These are phyloP conservation scores for Mrakia hoshinonis DNA, from an alignment of 768 basidiomycete species.

Conservation along the genomic window DNA sequence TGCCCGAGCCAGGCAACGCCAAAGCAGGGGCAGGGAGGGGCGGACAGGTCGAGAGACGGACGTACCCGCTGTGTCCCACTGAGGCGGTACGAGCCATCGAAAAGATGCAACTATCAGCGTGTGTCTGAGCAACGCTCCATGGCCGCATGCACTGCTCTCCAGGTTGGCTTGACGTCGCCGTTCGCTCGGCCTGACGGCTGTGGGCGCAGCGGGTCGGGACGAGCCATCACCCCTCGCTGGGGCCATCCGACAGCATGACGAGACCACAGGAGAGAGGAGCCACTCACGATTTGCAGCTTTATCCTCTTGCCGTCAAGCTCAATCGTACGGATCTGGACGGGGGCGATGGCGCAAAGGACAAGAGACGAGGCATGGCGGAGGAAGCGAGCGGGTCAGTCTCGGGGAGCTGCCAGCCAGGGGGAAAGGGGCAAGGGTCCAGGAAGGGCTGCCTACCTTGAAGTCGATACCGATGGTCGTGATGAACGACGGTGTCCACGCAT, in stretches of 20 bases:
- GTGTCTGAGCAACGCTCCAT: not conserved
- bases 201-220: not conserved
- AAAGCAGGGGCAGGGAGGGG: not conserved
- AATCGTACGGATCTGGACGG: slow-evolving; percentile 73
- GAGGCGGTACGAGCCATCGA: not conserved
- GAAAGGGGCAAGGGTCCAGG: not conserved
- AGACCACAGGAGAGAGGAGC: not conserved
- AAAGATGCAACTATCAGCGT: no score
- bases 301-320: slow-evolving; percentile 96
- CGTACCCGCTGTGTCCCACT: slow-evolving; percentile 25
- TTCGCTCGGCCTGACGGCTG: no score
- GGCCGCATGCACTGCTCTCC: no score
- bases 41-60: not conserved
- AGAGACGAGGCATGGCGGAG: not conserved
- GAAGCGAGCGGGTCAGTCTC: not conserved
- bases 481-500: slow-evolving; percentile 98
- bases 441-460: slow-evolving; percentile 22
- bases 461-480: slow-evolving; percentile 86
- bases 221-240: not conserved
- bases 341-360: not conserved
- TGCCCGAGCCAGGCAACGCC: no score
- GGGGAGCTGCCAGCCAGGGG: not conserved
- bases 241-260: not conserved
- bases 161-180: no score
- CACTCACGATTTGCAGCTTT: slow-evolving; percentile 92